Base-by-base conservation (phyloP, 768 basidiomycete genomes). In the Lactifluus subvellereus region DNA sequence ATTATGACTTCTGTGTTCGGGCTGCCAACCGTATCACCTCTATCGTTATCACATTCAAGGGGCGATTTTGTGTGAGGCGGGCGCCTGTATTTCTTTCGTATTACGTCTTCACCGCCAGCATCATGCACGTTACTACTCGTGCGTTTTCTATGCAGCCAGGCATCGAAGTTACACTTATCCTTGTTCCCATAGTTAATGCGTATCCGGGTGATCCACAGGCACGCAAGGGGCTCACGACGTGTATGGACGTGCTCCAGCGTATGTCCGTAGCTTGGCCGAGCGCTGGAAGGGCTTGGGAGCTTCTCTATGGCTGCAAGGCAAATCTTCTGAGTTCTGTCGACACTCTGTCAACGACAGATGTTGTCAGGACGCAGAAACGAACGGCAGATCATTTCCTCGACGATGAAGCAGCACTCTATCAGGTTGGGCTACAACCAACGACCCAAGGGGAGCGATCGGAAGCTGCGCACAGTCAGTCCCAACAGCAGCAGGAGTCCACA, bases 11-110 rank as follows among this genome's bases (percentile, higher is more conserved):
- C 11, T 90, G 89, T 73, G 83, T 84, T 30, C 80, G 79, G 11
- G 89, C 89, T 33, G 88, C 89, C n/a, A 89, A 88, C 67, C 85
- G 88, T 65, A 88, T 91, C 63, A 85, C 87, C 1, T 79, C 83
- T 4, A 86, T 88, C 55, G 84, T 84, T 16, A 73, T 78, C 5
- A 73, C 82, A 4, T 92, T 88, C 72, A 78, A 79, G 33, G 84
- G 88, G 67, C 80, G 77, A 38, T 87, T 87, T 72, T 77, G 80
- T 48, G 76, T 89, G 61, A 79, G 79, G 53, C 80, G 81, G 14
- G 83, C 83, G 18, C 76, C 89, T 1, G 86, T 85, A 4, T 91
- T 89, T 70, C 74, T 89, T 33, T 86, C 82, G 68, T 92, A 90
- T 70, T 91, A 90, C 69, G 77, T 89, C 16, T 92, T 92, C 75